phyloP scores from a whole-genome alignment of 495 filamentous ascomycete species.

The Cercophora samala region DNA sequence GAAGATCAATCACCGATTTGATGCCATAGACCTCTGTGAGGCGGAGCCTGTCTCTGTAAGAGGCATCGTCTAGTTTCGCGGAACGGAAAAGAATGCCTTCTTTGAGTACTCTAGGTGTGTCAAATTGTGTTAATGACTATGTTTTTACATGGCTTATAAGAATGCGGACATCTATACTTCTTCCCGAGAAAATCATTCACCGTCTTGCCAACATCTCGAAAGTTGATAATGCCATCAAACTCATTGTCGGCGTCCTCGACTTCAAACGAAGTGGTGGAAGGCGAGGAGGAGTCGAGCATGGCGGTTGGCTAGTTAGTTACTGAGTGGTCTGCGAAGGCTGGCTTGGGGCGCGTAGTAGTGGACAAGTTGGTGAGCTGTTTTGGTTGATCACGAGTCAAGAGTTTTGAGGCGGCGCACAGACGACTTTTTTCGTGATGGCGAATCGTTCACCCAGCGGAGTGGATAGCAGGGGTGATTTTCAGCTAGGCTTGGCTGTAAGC shows the following conservation, averaged over 20 bases:
- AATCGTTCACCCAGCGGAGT: neutral
- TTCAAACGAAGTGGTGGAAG: neutral
- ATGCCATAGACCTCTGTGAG: conserved; percentile 63
- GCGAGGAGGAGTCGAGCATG: neutral
- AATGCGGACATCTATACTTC: conserved; percentile 39
- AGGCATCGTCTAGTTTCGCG: conserved; percentile 71
- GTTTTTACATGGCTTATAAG: neutral
- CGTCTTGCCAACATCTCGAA: conserved; percentile 76
- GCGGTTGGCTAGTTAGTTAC: neutral
- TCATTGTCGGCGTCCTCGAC: conserved; percentile 7
- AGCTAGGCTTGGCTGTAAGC: neutral
- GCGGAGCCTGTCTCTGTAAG: conserved; percentile 55
- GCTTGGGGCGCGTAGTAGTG: neutral
- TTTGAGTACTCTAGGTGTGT: conserved; percentile 53
- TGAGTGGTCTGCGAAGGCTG: neutral
- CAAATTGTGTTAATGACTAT: neutral
- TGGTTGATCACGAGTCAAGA: conserved; percentile 9
- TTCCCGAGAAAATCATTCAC: conserved; percentile 58
- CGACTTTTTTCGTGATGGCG: neutral
- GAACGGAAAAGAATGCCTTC: conserved; percentile 72
- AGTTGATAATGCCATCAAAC: conserved; percentile 72
- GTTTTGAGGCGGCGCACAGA: neutral
- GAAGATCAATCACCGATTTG: conserved; percentile 70
- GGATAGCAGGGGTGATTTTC: conserved; percentile 4
- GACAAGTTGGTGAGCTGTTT: neutral